These are phyloP conservation scores for Trichoderma polysporum DNA, from an alignment of 2,329 filamentous ascomycete species.

Conservation along the genomic window DNA sequence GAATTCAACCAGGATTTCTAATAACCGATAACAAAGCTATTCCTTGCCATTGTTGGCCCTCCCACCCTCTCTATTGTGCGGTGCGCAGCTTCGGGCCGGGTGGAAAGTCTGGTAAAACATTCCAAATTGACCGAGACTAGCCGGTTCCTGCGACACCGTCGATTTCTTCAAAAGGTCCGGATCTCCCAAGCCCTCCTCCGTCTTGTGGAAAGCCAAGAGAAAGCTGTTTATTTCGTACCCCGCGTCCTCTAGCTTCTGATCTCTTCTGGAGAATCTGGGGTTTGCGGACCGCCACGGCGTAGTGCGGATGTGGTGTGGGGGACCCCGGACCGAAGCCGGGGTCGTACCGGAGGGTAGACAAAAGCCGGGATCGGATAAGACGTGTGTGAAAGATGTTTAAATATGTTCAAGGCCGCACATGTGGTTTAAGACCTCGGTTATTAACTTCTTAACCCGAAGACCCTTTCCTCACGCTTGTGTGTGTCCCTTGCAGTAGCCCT, in stretches of 20 bases:
- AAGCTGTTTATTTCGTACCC: not conserved
- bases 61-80: too few species aligned
- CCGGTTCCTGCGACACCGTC: not conserved
- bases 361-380: not conserved
- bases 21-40: too few species aligned
- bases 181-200: not conserved
- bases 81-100: not conserved
- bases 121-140: constrained; percentile 4
- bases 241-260: constrained; percentile 6
- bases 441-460: not conserved
- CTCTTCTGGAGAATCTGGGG: constrained; percentile 6
- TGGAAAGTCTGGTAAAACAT: not conserved
- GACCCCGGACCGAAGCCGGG: constrained; percentile 10
- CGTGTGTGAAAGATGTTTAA: not conserved
- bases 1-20: too few species aligned
- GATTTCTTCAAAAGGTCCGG: not conserved
- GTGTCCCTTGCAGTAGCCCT: constrained; percentile 1
- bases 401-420: not conserved
- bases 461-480: not conserved
- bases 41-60: too few species aligned
- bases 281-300: constrained; percentile 12
- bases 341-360: not conserved
- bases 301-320: not conserved
- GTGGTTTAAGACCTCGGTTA: constrained; percentile 7
- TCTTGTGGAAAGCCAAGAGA: not conserved